phyloP scores from a whole-genome alignment of 2,329 filamentous ascomycete species.

The Dothidotthia symphoricarpi region DNA sequence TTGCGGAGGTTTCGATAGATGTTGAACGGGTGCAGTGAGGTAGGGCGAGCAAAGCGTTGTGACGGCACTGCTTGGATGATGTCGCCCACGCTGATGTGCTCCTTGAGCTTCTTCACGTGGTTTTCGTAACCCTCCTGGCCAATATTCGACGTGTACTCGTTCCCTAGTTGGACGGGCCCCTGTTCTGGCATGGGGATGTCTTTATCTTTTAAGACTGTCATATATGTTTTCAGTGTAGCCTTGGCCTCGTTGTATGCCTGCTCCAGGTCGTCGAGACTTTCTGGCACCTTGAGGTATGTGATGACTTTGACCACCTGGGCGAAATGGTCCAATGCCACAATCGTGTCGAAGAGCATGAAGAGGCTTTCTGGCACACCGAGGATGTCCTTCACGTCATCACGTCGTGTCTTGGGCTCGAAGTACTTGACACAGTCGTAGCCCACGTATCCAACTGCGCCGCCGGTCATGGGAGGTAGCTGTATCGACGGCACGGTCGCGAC shows the following conservation, averaged over 20 bases:
- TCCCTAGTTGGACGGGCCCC: conserved; percentile 66
- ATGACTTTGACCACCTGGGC: conserved; percentile 91
- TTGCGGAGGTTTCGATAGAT: conserved; percentile 94
- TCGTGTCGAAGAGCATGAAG: conserved; percentile 96
- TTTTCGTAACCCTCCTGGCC: conserved; percentile 82
- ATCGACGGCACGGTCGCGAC: conserved; percentile 82
- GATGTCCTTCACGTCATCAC: conserved; percentile 82
- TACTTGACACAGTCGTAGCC: conserved; percentile 97
- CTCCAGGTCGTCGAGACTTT: conserved; percentile 55
- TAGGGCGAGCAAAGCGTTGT: conserved; percentile 86
- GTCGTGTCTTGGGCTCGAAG: conserved; percentile 94
- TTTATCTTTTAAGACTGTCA: conserved; percentile 69
- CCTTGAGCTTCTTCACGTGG: conserved; percentile 83
- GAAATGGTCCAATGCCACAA: conserved; percentile 93
- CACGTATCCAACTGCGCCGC: conserved; percentile 93
- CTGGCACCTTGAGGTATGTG: conserved; percentile 75
- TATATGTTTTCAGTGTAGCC: conserved; percentile 62
- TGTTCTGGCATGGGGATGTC: conserved; percentile 78
- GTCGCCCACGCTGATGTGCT: conserved; percentile 86
- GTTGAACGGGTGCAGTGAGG: conserved; percentile 92
- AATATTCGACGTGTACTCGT: conserved; percentile 89
- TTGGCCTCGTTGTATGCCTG: conserved; percentile 69
- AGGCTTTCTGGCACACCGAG: conserved; percentile 87
- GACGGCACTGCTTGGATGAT: conserved; percentile 98
- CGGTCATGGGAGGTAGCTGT: conserved; percentile 79